These are phyloP conservation scores for Colletotrichum viniferum DNA, from an alignment of 2,329 filamentous ascomycete genomes.

Conservation along the genomic window DNA sequence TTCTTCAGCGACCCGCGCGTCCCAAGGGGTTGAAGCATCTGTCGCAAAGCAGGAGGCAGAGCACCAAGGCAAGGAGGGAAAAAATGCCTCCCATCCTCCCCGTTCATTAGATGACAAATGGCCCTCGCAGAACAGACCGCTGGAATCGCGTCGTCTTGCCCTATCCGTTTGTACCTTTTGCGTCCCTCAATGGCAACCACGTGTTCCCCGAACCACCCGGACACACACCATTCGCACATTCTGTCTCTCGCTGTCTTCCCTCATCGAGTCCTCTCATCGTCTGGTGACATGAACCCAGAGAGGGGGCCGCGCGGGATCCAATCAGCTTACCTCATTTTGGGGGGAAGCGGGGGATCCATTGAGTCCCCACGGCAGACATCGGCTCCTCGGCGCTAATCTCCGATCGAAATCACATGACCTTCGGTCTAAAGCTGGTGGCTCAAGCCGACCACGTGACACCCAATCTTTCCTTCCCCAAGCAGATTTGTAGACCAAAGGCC, in stretches of 20 bases:
- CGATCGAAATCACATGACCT: neutral
- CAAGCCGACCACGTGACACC: neutral
- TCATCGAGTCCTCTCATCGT: neutral
- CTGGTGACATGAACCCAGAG: constrained; percentile 16
- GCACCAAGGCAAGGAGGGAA: neutral
- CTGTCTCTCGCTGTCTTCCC: neutral
- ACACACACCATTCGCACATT: neutral
- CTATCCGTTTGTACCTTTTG: neutral
- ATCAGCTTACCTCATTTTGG: neutral
- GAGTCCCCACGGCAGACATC: neutral
- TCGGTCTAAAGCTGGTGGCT: neutral
- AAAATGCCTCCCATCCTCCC: neutral
- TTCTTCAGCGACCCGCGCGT: constrained; percentile 12
- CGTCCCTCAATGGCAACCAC: constrained; percentile 16
- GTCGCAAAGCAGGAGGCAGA: neutral
- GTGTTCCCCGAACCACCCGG: constrained; percentile 11
- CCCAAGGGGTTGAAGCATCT: constrained; percentile 2
- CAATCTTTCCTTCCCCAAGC: neutral
- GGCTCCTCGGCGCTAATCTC: constrained; percentile 9
- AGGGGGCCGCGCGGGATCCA: neutral
- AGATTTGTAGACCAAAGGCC: neutral
- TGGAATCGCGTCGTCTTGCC: constrained; percentile 4
- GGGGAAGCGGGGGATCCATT: neutral
- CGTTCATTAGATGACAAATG: neutral
- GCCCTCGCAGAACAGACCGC: neutral